Evolutionary conservation across 306 rosid species (phyloP).

Genomic region (Abrus precatorius): DNA sequence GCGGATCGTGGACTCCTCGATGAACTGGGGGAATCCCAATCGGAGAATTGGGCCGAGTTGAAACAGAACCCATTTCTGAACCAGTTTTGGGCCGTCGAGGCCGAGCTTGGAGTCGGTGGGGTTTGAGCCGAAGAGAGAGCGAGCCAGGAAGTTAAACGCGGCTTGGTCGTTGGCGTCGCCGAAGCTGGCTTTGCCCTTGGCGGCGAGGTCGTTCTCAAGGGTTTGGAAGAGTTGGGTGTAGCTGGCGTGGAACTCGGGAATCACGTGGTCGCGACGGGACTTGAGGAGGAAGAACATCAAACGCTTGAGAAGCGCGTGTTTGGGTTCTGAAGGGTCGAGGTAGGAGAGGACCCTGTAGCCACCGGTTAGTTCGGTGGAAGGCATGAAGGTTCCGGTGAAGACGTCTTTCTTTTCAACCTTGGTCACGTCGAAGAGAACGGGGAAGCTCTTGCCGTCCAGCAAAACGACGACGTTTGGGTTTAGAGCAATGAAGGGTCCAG

Average conservation of each 20-base stretch:
- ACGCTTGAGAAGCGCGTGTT: conserved; percentile 69
- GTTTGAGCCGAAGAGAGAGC: conserved; percentile 60
- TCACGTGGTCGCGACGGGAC: conserved; percentile 62
- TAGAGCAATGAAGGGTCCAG: conserved; percentile 70
- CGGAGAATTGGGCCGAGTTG: conserved; percentile 73
- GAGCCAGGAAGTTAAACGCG: conserved; percentile 78
- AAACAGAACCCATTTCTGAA: conserved; percentile 81
- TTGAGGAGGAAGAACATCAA: conserved; percentile 77
- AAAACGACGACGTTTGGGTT: conserved; percentile 74
- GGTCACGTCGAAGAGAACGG: conserved; percentile 71
- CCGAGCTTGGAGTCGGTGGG: conserved; percentile 71
- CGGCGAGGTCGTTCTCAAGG: conserved; percentile 62
- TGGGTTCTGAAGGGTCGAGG: conserved; percentile 90
- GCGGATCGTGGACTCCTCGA: conserved; percentile 73
- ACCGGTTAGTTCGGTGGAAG: conserved; percentile 83
- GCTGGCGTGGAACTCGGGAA: conserved; percentile 74
- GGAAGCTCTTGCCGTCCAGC: conserved; percentile 87
- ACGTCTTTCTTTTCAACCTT: conserved; percentile 86
- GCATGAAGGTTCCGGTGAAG: conserved; percentile 91
- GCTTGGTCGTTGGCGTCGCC: conserved; percentile 80
- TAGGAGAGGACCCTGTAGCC: conserved; percentile 85
- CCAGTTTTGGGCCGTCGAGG: conserved; percentile 72
- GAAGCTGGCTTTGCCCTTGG: conserved; percentile 67
- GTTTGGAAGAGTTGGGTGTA: conserved; percentile 59
- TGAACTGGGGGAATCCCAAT: conserved; percentile 71